Conservation (phyloP, 2,329 filamentous ascomycete species). For the Conoideocrella luteorostrata region DNA sequence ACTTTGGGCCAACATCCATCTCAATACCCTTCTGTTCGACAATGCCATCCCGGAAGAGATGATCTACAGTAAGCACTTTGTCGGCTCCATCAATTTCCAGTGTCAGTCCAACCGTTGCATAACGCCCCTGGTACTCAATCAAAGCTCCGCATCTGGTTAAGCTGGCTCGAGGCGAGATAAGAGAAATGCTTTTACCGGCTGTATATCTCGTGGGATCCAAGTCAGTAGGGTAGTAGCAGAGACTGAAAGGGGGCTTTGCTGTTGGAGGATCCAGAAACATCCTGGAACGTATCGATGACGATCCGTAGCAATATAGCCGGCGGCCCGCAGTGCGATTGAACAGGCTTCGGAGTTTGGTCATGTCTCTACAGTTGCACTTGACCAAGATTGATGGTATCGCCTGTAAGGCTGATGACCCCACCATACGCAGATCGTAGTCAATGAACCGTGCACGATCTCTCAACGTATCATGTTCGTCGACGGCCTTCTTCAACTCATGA, state of each 20-base stretch:
- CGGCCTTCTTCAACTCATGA: background rate
- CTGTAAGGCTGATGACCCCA: background rate
- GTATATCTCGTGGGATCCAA: background rate
- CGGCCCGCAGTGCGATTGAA: background rate
- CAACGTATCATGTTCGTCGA: background rate
- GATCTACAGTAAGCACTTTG: too few species aligned
- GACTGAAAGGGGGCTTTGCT: background rate
- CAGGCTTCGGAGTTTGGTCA: background rate
- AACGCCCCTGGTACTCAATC: too few species aligned
- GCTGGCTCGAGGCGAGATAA: too few species aligned
- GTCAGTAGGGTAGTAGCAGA: background rate
- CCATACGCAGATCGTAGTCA: background rate
- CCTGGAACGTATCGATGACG: background rate
- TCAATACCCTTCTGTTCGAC: too few species aligned
- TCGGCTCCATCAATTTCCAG: too few species aligned
- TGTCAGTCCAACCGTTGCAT: too few species aligned
- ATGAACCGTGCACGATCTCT: background rate
- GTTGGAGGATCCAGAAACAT: background rate
- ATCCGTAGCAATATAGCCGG: background rate
- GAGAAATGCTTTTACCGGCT: background rate
- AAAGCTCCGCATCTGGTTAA: too few species aligned
- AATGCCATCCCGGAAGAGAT: too few species aligned
- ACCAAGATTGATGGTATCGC: background rate
- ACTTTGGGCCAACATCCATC: too few species aligned
- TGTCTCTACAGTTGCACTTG: background rate